Percentiles rank a stretch among this genome's conserved stretches.
Conservation (phyloP, 2,329 filamentous ascomycete genomes). For the Colletotrichum musae region DNA sequence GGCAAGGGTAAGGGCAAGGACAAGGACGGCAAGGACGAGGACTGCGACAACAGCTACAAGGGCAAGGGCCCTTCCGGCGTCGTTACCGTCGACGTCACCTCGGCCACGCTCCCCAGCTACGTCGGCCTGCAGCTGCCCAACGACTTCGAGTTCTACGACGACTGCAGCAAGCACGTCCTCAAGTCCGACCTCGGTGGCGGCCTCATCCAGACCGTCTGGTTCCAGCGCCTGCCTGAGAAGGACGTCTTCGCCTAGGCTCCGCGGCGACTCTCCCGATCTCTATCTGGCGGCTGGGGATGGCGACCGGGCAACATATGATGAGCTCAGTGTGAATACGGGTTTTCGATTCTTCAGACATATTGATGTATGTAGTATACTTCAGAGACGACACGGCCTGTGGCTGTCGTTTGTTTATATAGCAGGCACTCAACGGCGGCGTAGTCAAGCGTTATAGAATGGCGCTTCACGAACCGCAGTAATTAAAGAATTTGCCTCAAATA, state of each 20-base stretch:
- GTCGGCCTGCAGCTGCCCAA: constrained; percentile 25
- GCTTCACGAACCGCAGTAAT: not conserved
- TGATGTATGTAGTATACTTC: not conserved
- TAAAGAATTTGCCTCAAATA: not conserved
- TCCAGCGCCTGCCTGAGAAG: constrained; percentile 12
- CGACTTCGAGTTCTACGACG: constrained; percentile 14
- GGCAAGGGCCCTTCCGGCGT: constrained; percentile 24
- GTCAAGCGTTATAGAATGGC: not conserved
- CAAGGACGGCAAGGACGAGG: not conserved
- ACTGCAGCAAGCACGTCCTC: constrained; percentile 29
- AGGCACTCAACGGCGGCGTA: not conserved
- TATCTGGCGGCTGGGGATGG: too few relatives aligned
- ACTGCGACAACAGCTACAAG: not conserved
- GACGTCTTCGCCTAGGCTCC: not conserved
- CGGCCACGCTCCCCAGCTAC: constrained; percentile 30
- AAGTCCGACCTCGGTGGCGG: constrained; percentile 16
- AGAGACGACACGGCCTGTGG: not conserved
- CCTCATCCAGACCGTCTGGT: constrained; percentile 22
- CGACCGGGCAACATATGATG: not conserved
- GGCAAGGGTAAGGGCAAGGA: not conserved
- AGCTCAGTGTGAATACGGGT: not conserved
- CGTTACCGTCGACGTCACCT: constrained; percentile 18
- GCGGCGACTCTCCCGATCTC: too few relatives aligned
- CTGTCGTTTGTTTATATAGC: constrained; percentile 2
- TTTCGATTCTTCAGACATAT: not conserved